phyloP scores from a whole-genome alignment of 768 basidiomycete species.

The Cyathus striatus region DNA sequence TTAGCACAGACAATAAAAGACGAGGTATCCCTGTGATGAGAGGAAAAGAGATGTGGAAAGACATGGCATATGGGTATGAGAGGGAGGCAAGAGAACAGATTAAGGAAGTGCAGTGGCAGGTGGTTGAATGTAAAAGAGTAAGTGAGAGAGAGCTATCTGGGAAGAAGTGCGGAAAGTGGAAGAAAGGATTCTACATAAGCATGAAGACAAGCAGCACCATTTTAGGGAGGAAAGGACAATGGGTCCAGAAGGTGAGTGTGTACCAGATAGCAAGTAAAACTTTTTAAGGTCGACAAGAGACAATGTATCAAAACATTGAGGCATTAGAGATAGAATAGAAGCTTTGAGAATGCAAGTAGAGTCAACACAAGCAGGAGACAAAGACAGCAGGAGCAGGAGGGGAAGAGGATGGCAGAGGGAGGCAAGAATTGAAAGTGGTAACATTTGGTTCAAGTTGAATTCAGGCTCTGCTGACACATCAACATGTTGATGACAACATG shows the following conservation, averaged over 20 bases:
- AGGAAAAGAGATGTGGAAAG: slow-evolving; percentile 49
- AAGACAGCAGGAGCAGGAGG: too few relatives aligned
- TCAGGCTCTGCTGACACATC: too few relatives aligned
- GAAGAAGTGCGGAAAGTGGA: slow-evolving; percentile 56
- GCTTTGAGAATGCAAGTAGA: too few relatives aligned
- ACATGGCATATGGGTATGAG: slow-evolving; percentile 45
- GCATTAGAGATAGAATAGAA: too few relatives aligned
- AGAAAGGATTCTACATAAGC: slow-evolving; percentile 41
- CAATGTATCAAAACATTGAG: too few relatives aligned
- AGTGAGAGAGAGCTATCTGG: slow-evolving; percentile 39
- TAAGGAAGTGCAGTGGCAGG: slow-evolving; percentile 36
- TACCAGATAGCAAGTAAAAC: slow-evolving; percentile 41
- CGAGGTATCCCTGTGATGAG: slow-evolving; percentile 14
- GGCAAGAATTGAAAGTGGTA: too few relatives aligned
- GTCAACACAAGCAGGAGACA: too few relatives aligned
- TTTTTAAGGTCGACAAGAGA: too few relatives aligned
- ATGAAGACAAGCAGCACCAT: slow-evolving; percentile 41
- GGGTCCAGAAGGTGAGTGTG: slow-evolving; percentile 28
- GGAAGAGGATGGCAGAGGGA: too few relatives aligned
- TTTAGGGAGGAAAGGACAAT: slow-evolving; percentile 43
- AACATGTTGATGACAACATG: too few relatives aligned
- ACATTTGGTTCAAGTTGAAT: too few relatives aligned
- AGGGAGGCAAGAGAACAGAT: slow-evolving; percentile 43
- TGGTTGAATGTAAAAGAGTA: slow-evolving; percentile 42
- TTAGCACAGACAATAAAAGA: slow-evolving; percentile 14